Base-by-base conservation (phyloP, 768 basidiomycete genomes). In the Hirschioporus abietinus region DNA sequence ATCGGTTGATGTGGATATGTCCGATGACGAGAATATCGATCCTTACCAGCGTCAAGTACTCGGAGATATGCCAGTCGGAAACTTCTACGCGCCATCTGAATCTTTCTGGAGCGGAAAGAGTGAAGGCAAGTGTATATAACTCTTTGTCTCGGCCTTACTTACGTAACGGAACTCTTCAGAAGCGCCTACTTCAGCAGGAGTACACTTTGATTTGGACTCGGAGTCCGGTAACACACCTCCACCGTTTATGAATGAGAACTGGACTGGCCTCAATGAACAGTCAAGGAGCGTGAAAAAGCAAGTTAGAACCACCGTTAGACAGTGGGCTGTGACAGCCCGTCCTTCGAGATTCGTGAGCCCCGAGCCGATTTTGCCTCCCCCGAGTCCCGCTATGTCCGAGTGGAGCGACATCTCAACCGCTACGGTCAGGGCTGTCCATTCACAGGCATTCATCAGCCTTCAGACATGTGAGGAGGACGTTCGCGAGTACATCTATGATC, bases 91-190 rank as follows among this genome's bases (percentile, higher is more conserved):
- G 3, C 60, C 60, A 25, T 61, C 60, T 61, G 30, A 25, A 34
- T 61, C 60, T 61, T 61, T 25, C 60, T 61, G 60, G 60, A 25
- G 25, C 25, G 30, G 60, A 34, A 25, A 61, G 60, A 61, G 60
- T 34, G 60, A 61, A 18, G 60, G 60, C 23, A 15, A 61, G 60
- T 34, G 6, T 15, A 2, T 25, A 25, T 34, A 18, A 12, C 15
- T 61, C 17, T 15, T 18, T 24, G 42, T 1, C 12, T 12, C 42
- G 12, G 2, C 15, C 20, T 52, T 52, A 20, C 42, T 52, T 52
- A 52, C 12, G 15, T 7, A 10, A 52, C 15, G 12, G 42, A 52
- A 15, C 20, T 52, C 12, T 10, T 12, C 20, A 52, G 42, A 52
- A 5, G 42, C 42, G 42, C 42, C 42, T 52, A 52, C 15, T 52